A percentile compares a stretch with the other conserved stretches of the same genome.
Evolutionary conservation across 2,329 filamentous ascomycete species (phyloP).

Genomic region (Pseudogymnoascus sp.): DNA sequence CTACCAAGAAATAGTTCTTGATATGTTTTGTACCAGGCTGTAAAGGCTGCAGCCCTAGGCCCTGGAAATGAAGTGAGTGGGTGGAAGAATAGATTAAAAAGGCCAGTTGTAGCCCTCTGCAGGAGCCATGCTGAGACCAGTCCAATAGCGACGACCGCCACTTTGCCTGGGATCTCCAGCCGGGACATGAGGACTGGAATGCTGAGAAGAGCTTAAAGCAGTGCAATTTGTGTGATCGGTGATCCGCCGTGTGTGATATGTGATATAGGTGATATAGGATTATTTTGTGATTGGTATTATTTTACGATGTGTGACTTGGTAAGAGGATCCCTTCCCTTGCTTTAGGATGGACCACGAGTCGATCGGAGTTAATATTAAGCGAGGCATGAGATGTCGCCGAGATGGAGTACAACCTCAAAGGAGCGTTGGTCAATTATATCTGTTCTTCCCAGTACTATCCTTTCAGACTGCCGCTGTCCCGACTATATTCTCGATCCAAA

Average conservation of each 20-base stretch:
- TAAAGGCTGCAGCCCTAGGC: slow-evolving; percentile 25
- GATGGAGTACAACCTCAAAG: not conserved
- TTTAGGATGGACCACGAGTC: not conserved
- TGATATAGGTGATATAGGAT: not conserved
- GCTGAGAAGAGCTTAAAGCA: not conserved
- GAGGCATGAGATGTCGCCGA: not conserved
- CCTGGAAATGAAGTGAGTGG: slow-evolving; percentile 27
- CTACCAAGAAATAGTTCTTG: slow-evolving; percentile 21
- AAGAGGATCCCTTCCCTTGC: not conserved
- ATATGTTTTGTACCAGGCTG: slow-evolving; percentile 23
- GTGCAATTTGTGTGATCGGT: not conserved
- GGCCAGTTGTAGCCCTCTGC: not conserved
- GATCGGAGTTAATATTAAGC: not conserved
- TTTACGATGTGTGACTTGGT: slow-evolving; percentile 18
- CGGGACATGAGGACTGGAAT: not conserved
- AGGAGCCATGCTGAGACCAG: not conserved
- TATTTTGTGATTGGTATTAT: not conserved
- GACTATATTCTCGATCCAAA: not conserved
- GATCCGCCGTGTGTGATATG: not conserved
- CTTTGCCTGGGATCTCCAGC: not conserved
- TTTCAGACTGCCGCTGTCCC: not conserved
- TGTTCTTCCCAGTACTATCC: not conserved
- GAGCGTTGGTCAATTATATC: not conserved
- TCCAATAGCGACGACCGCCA: not conserved
- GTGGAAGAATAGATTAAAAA: slow-evolving; percentile 22